Base-by-base conservation (phyloP, 208 protist species). In the Trypanosomatidae sp. region DNA sequence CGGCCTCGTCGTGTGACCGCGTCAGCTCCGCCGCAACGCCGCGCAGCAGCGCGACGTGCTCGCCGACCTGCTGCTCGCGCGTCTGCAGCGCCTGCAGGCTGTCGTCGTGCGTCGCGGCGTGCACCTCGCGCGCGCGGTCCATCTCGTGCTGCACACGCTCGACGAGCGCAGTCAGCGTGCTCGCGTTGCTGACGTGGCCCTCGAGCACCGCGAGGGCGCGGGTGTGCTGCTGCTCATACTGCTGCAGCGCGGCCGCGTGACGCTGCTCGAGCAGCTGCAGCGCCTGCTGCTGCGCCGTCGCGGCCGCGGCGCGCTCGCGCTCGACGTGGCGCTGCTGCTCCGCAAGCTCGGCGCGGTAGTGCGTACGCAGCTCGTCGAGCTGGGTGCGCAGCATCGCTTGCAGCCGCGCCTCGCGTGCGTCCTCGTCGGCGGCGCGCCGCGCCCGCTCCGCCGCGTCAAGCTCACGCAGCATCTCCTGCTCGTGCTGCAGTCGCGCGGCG, bases 341-440 rank as follows among this genome's bases (percentile, higher is more conserved):
- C 26, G 89, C 82, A 33, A 88, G 38, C 37, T 90, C 76, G 0
- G 53, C 41, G 16, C 63, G 59, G 52, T 87, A 90, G 43, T 71
- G 68, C 10, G 47, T 15, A 41, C 66, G 60, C 26, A 90, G 49
- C 42, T 87, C 78, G 15, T 87, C 77, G 20, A 92, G 45, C 50
- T 86, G 74, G 3, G 58, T 58, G 16, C 80, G 53, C 19, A 89
- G 63, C 5, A 83, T 15, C 20, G 61, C 21, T 65, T 70, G 67
- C 1, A 83, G 59, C 1, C 80, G 71, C 11, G 38, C 61, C 53
- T 92, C 86, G 18, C 76, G 78, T 60, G 91, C 80, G 56, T 79
- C 73, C 45, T 89, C 81, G 37, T 92, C 83, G 25, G 61, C 66
- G 28, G 58, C 49, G 6, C 77, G 71, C 4, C 85, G 81, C 47